Percentiles rank a stretch among this genome's conserved stretches.
Evolutionary conservation across 352 stramenopile species (phyloP).

Genomic region (Peronospora farinosa): DNA sequence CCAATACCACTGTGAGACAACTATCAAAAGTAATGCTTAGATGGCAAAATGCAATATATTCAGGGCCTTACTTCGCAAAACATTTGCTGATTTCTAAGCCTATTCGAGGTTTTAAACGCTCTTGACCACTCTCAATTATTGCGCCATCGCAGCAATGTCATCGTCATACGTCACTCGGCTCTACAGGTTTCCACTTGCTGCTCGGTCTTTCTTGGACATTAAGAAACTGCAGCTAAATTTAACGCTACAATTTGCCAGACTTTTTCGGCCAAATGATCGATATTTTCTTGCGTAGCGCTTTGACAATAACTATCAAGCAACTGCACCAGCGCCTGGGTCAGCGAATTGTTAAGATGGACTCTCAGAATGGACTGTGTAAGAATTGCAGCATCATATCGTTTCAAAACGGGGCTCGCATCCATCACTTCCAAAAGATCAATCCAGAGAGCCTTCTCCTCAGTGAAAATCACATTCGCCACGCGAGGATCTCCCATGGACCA

Average conservation of each 20-base stretch:
- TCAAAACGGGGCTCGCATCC: slow-evolving; percentile 18
- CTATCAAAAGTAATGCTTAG: too few species aligned
- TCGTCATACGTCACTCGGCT: too few species aligned
- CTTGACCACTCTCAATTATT: too few species aligned
- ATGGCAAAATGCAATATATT: too few species aligned
- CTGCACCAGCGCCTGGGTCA: slow-evolving; percentile 7
- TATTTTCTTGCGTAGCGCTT: slow-evolving; percentile 21
- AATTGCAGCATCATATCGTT: slow-evolving; percentile 26
- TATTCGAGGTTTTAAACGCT: too few species aligned
- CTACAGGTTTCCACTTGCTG: too few species aligned
- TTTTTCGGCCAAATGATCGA: slow-evolving; percentile 17
- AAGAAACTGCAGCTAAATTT: too few species aligned
- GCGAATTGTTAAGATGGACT: slow-evolving; percentile 5
- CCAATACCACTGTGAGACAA: too few species aligned
- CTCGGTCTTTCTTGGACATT: too few species aligned
- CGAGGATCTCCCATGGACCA: slow-evolving; percentile 33
- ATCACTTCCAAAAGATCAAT: slow-evolving; percentile 30
- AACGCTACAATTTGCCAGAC: slow-evolving; percentile 6
- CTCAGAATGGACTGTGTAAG: slow-evolving; percentile 24
- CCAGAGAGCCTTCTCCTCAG: slow-evolving; percentile 22
- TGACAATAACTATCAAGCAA: slow-evolving; percentile 20
- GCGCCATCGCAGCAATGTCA: too few species aligned
- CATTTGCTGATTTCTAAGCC: too few species aligned
- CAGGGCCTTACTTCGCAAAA: too few species aligned
- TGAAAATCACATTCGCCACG: slow-evolving; percentile 31